phyloP scores from a whole-genome alignment of 768 basidiomycete genomes.

The Pleurotus salmoneostramineus region DNA sequence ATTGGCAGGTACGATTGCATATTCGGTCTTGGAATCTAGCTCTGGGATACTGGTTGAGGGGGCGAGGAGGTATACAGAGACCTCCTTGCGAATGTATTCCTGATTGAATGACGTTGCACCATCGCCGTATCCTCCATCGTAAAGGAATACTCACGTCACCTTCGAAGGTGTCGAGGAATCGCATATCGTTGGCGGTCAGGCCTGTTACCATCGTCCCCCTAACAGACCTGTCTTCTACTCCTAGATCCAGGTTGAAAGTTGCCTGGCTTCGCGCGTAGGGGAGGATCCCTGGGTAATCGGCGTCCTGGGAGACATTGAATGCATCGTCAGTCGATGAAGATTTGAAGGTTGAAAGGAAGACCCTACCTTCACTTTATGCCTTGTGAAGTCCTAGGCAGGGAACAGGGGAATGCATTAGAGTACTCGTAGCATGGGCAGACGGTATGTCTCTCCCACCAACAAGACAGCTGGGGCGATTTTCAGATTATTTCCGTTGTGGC shows the following conservation, averaged over 20 bases:
- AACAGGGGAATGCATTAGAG: constrained; percentile 7
- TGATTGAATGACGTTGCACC: constrained; percentile 21
- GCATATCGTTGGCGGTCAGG: constrained; percentile 59
- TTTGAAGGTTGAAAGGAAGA: not conserved
- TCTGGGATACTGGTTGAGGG: constrained; percentile 20
- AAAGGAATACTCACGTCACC: constrained; percentile 49
- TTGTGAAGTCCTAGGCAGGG: constrained; percentile 60
- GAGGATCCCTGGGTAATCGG: constrained; percentile 84
- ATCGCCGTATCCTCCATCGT: not conserved
- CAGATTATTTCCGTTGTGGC: constrained; percentile 60
- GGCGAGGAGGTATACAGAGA: constrained; percentile 55
- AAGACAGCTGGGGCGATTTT: constrained; percentile 72
- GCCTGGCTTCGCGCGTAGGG: constrained; percentile 45
- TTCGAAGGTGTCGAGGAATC: constrained; percentile 78
- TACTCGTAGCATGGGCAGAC: not conserved
- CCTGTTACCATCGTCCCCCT: constrained; percentile 79
- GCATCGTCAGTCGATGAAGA: not conserved
- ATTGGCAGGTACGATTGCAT: constrained; percentile 34
- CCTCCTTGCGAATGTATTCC: constrained; percentile 67
- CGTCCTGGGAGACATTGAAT: constrained; percentile 30
- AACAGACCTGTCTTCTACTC: constrained; percentile 61
- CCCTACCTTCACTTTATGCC: constrained; percentile 72
- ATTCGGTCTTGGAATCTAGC: constrained; percentile 23
- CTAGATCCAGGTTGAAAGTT: constrained; percentile 48
- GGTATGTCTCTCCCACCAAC: constrained; percentile 39